Base-by-base conservation (phyloP, 805 yeast genomes). In the Yamadazyma laniorum region DNA sequence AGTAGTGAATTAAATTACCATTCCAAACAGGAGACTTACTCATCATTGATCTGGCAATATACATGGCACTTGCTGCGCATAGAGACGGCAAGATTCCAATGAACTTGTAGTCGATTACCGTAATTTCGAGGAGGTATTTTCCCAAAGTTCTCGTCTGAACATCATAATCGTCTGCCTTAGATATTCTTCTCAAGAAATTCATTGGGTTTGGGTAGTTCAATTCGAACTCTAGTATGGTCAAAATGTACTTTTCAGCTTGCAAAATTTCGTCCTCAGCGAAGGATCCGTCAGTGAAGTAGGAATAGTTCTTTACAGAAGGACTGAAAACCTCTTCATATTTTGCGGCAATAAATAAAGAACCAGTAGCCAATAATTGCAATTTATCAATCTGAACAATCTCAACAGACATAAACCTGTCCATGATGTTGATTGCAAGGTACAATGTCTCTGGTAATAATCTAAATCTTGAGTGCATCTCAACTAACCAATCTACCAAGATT, bases 311-410 rank as follows among this genome's bases (percentile, higher is more conserved):
- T 21, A 90, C 82, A 25, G 90, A 81, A 8, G 96, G 97, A 8
- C 88, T 74, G 56, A 81, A 84, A 18, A 90, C 95, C 64, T 90
- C 97, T 65, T 90, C 96, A 59, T 85, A 86, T 62, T 89, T 89
- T 12, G 96, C 95, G 28, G 96, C 95, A 44, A 88, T 83, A 60
- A 88, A 86, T 40, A 90, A 65, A 9, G 90, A 74, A 1, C 95
- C 86, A 1, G 93, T 85, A 4, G 96, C 96, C 38, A 88, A 70
- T 44, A 89, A 72, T 66, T 90, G 97, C 34, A 90, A 63, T 61
- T 85, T 79, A 52, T 82, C 88, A 42, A 89, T 78, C 41, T 82
- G 82, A 17, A 86, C 90, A 28, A 73, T 70, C 52, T 84, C 88
- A 38, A 72, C 65, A 6, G 89, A 77, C 76, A 90, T 75, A 61